These are phyloP conservation scores for Haplosporangium gracile DNA, from an alignment of 192 early-diverging fungal species.

Conservation along the genomic window DNA sequence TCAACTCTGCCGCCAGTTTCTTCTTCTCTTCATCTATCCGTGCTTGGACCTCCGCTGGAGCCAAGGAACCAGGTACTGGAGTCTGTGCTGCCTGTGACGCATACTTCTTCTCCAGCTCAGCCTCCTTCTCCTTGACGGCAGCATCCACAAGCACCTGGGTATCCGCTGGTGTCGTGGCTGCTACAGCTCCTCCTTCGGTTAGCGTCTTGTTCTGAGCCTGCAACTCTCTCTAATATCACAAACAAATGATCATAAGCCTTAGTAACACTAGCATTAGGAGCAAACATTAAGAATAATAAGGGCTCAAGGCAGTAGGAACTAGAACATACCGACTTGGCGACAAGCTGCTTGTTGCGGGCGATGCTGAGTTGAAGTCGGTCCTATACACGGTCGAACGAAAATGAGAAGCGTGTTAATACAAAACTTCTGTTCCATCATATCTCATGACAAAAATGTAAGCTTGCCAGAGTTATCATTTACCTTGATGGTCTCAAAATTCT, in stretches of 20 bases:
- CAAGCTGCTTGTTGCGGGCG: slow-evolving; percentile 13
- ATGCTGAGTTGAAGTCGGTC: slow-evolving; percentile 4
- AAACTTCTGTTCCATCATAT: not conserved
- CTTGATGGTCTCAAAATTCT: slow-evolving; percentile 33
- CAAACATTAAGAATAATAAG: not conserved
- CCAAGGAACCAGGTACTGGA: slow-evolving; percentile 6
- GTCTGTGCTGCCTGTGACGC: slow-evolving; percentile 47
- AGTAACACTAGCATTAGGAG: not conserved
- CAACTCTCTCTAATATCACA: slow-evolving; percentile 22
- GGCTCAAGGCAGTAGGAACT: not conserved
- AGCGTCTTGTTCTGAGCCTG: slow-evolving; percentile 6
- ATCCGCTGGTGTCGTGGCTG: not conserved
- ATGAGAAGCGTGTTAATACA: not conserved
- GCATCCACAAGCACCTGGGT: slow-evolving; percentile 32
- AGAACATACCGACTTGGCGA: slow-evolving; percentile 13
- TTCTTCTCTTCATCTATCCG: slow-evolving; percentile 57
- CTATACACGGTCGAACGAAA: not conserved
- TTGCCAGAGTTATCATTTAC: not conserved
- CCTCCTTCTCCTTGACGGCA: slow-evolving; percentile 23
- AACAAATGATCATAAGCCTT: not conserved
- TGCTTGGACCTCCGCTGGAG: slow-evolving; percentile 25
- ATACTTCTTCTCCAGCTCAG: slow-evolving; percentile 51
- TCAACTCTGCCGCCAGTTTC: slow-evolving; percentile 56
- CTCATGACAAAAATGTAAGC: not conserved
- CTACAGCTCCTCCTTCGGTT: not conserved